Evolutionary conservation across 148 eudicot species (phyloP).

Genomic region (Rhododendron molle): DNA sequence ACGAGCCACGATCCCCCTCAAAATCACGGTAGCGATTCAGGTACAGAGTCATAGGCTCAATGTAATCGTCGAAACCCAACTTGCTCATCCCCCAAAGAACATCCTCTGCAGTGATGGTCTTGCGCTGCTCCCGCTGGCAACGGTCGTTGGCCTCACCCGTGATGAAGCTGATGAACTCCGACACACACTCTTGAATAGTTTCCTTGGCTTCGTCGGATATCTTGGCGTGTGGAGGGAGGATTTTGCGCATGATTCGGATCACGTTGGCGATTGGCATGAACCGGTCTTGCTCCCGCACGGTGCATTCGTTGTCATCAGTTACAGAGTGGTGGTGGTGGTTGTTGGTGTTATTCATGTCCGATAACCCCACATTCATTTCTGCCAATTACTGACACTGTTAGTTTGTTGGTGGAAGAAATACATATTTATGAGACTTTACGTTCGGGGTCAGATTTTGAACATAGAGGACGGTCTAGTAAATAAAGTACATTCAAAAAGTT

Average conservation of each 20-base stretch:
- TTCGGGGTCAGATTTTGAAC: background rate
- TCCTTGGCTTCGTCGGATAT: constrained; percentile 94
- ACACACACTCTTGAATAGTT: constrained; percentile 90
- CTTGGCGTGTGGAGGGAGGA: constrained; percentile 87
- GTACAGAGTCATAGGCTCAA: constrained; percentile 83
- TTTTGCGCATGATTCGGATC: constrained; percentile 84
- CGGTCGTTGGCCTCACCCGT: constrained; percentile 93
- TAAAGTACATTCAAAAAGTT: background rate
- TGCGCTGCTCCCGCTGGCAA: constrained; percentile 94
- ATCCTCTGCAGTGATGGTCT: constrained; percentile 93
- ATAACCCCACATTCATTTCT: background rate
- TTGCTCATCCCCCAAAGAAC: constrained; percentile 96
- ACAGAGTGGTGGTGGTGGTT: constrained; percentile 12
- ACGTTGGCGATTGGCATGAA: constrained; percentile 98
- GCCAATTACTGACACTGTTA: background rate
- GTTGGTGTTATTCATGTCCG: constrained; percentile 16
- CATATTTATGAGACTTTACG: background rate
- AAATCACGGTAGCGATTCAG: constrained; percentile 71
- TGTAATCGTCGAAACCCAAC: constrained; percentile 91
- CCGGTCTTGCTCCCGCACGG: constrained; percentile 78
- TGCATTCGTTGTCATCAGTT: constrained; percentile 50
- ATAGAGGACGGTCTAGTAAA: background rate
- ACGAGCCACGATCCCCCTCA: constrained; percentile 73
- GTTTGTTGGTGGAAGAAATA: background rate
- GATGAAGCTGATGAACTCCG: constrained; percentile 92